phyloP scores from a whole-genome alignment of 2,329 filamentous ascomycete species.

The Fusarium cicatricum region DNA sequence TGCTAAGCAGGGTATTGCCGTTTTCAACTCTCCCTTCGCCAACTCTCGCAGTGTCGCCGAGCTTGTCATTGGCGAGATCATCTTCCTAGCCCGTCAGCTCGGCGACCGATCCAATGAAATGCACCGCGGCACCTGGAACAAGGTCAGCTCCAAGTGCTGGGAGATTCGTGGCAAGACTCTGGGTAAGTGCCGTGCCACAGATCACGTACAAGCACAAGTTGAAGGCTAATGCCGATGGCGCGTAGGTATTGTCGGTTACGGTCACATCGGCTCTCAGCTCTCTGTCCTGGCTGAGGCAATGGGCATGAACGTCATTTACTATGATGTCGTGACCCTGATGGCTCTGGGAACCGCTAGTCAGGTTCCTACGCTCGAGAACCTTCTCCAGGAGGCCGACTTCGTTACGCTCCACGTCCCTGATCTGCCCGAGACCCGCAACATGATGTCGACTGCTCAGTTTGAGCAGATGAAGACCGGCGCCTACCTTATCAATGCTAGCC shows the following conservation, averaged over 20 bases:
- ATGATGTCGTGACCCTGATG: slow-evolving; percentile 95
- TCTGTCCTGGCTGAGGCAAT: slow-evolving; percentile 96
- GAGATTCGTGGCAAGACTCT: slow-evolving; percentile 98
- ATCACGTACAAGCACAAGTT: background rate
- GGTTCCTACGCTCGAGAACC: slow-evolving; percentile 77
- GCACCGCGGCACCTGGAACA: slow-evolving; percentile 96
- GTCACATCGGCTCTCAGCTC: slow-evolving; percentile 95
- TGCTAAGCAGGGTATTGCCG: slow-evolving; percentile 85
- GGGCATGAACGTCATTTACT: slow-evolving; percentile 98
- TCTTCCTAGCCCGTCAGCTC: slow-evolving; percentile 88
- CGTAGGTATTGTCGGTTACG: slow-evolving; percentile 89
- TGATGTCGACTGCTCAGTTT: slow-evolving; percentile 84
- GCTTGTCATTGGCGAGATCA: slow-evolving; percentile 93
- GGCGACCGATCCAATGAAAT: slow-evolving; percentile 93
- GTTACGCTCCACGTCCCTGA: slow-evolving; percentile 96
- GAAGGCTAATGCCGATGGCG: background rate
- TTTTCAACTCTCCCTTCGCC: slow-evolving; percentile 99
- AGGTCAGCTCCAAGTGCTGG: slow-evolving; percentile 96
- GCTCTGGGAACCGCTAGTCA: slow-evolving; percentile 87
- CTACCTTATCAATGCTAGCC: slow-evolving; percentile 95
- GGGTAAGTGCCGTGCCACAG: slow-evolving; percentile 58
- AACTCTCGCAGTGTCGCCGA: slow-evolving; percentile 98
- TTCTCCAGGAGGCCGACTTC: slow-evolving; percentile 86
- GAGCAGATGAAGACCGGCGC: slow-evolving; percentile 90
- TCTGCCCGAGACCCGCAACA: slow-evolving; percentile 87